Evolutionary conservation across 164 flowering plant genomes (phyloP), one percentile per base, ranked within the genome.

Genomic region (Umbilicus rupestris): DNA sequence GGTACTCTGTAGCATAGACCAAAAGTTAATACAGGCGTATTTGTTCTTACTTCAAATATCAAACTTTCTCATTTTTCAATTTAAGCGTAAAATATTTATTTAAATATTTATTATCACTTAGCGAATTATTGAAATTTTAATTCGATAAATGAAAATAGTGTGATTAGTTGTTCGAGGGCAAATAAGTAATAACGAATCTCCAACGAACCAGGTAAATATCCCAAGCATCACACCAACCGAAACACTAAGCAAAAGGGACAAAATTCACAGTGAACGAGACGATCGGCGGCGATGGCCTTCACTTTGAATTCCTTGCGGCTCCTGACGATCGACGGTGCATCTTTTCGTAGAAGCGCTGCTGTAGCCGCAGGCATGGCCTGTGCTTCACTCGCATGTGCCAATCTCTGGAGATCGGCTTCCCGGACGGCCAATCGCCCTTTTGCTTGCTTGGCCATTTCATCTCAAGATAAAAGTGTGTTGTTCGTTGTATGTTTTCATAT

Each of bases 301-400:
- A 55, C 7, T 55, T 55, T 55, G 19, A 28, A 55, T 16, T 55
- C 60, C 6, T 16, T 55, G 31, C 60, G 60, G 19, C 19, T 30
- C 19, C 83, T 87, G 71, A 64, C 83, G 64, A 64, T 84, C 55
- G 83, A 84, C 70, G 69, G 71, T 17, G 64, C 76, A 66, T 73
- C 76, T 3, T 71, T 83, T 17, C 82, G 89, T 65, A 29, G 55
- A 3, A 74, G 78, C n/a, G 69, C 75, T 45, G 80, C 87, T 3
- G 17, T 80, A 12, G 82, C 81, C 50, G 78, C 68, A 24, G 84
- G 84, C 39, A 10, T 84, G 8, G 80, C 88, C 58, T 82, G 75
- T 70, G 85, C 73, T 0, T 85, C 90, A 16, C 52, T 82, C 16
- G 85, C 82, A 24, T 77, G 76, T 67, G 65, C 74, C 14, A 71